Percentiles rank a stretch among this genome's conserved stretches.
phyloP scores from a whole-genome alignment of 2,329 filamentous ascomycete genomes.

The Trichophyton verrucosum region DNA sequence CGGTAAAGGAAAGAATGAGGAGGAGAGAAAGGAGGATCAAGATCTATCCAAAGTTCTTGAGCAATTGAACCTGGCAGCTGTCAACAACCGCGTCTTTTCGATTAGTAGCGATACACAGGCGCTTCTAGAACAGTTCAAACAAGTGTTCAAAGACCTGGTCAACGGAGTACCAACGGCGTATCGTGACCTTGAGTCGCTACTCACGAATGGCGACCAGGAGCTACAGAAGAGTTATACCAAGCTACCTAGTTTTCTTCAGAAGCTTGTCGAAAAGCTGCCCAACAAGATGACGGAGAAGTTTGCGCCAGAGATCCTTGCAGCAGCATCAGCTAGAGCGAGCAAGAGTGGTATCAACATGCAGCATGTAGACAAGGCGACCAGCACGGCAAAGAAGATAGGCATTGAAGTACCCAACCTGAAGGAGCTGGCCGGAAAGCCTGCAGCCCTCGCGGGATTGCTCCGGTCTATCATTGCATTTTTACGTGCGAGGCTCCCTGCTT shows the following conservation, averaged over 20 bases:
- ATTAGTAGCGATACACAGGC: conserved; percentile 75
- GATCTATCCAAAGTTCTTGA: conserved; percentile 73
- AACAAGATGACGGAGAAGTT: conserved; percentile 64
- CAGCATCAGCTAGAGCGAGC: conserved; percentile 54
- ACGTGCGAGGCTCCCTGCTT: conserved; percentile 75
- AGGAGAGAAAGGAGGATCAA: conserved; percentile 47
- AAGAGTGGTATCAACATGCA: conserved; percentile 48
- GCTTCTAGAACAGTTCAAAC: conserved; percentile 70
- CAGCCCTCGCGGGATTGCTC: conserved; percentile 72
- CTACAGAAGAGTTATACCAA: conserved; percentile 51
- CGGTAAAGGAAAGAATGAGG: conserved; percentile 23
- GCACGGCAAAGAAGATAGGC: conserved; percentile 52
- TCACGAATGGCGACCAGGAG: conserved; percentile 51
- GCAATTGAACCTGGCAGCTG: conserved; percentile 66
- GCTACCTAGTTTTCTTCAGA: conserved; percentile 69
- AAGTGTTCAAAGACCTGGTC: conserved; percentile 81
- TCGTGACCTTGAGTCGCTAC: conserved; percentile 63
- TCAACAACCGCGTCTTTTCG: conserved; percentile 75
- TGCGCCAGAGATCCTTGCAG: conserved; percentile 71
- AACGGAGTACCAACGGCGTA: conserved; percentile 91
- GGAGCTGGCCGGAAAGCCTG: conserved; percentile 71
- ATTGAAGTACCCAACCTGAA: conserved; percentile 60
- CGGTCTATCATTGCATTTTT: conserved; percentile 84
- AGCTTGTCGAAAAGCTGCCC: conserved; percentile 72
- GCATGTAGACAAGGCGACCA: conserved; percentile 40